phyloP scores from a whole-genome alignment of 345 rosid species.

The Boechera retrofracta region DNA sequence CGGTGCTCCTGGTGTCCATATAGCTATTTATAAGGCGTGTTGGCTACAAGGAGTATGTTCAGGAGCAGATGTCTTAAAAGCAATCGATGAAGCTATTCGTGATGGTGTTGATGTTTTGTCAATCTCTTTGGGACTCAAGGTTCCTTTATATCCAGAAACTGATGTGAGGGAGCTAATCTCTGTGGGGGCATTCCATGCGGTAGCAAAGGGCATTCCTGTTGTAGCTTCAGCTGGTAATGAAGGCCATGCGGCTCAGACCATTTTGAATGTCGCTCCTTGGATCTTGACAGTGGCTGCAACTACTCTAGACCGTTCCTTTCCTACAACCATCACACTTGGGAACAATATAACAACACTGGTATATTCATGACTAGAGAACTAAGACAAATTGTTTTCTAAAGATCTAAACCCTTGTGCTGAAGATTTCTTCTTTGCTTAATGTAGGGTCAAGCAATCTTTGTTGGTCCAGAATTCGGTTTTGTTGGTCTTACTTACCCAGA shows the following conservation, averaged over 20 bases:
- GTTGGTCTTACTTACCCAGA: slow-evolving; percentile 50
- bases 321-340: slow-evolving; percentile 51
- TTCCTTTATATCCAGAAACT: slow-evolving; percentile 43
- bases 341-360: slow-evolving; percentile 37
- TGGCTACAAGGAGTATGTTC: slow-evolving; percentile 46
- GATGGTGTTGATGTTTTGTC: slow-evolving; percentile 50
- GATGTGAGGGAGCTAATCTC: slow-evolving; percentile 40
- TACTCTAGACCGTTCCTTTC: slow-evolving; percentile 59
- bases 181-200: slow-evolving; percentile 54
- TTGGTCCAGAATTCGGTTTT: slow-evolving; percentile 49
- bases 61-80: slow-evolving; percentile 53
- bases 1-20: slow-evolving; percentile 53
- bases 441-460: slow-evolving; percentile 60
- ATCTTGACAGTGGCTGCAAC: slow-evolving; percentile 59
- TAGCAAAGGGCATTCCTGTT: slow-evolving; percentile 52
- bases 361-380: not conserved
- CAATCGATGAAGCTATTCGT: slow-evolving; percentile 59
- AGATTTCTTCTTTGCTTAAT: not conserved
- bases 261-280: slow-evolving; percentile 57
- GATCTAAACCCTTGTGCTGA: not conserved
- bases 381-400: not conserved
- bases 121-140: slow-evolving; percentile 24
- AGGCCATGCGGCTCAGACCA: slow-evolving; percentile 50
- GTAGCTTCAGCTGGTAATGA: slow-evolving; percentile 51
- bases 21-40: slow-evolving; percentile 61